Percentiles rank a stretch among this genome's conserved stretches.
Evolutionary conservation across 306 rosid genomes (phyloP).

Genomic region (Cicer cuneatum): DNA sequence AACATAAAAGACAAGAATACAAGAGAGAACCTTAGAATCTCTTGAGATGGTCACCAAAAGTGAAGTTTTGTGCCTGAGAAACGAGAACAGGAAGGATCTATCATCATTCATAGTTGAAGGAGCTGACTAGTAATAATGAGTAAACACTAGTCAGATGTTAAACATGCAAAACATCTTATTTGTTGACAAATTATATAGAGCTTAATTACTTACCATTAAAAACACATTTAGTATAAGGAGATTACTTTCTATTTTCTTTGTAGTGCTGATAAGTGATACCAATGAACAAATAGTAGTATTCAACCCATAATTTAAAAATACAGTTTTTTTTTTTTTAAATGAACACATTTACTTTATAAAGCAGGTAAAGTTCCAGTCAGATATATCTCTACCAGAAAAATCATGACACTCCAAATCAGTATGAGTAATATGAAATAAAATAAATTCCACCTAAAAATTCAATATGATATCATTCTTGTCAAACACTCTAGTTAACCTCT

Average conservation of each 20-base stretch:
- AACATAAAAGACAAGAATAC: constrained; percentile 18
- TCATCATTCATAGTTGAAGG: constrained; percentile 38
- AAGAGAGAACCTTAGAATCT: constrained; percentile 72
- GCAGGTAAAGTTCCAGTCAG: neutral
- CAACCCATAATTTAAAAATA: constrained; percentile 9
- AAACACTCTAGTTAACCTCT: neutral
- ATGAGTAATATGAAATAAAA: constrained; percentile 16
- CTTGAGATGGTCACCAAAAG: constrained; percentile 79
- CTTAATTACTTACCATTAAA: constrained; percentile 22
- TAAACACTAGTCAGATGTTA: neutral
- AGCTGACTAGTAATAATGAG: neutral
- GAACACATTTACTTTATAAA: constrained; percentile 21
- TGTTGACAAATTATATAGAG: neutral
- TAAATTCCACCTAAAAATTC: neutral
- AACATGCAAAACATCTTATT: constrained; percentile 4
- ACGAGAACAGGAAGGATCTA: constrained; percentile 41
- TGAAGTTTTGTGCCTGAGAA: constrained; percentile 73
- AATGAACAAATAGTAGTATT: constrained; percentile 17
- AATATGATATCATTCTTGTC: neutral
- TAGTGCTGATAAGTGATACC: neutral
- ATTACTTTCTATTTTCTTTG: constrained; percentile 30
- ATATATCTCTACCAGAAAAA: constrained; percentile 29
- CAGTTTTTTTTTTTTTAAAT: neutral
- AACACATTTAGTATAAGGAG: neutral
- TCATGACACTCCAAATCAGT: constrained; percentile 12